Base-by-base conservation (phyloP, 768 basidiomycete genomes). In the Pseudohyphozyma bogoriensis region DNA sequence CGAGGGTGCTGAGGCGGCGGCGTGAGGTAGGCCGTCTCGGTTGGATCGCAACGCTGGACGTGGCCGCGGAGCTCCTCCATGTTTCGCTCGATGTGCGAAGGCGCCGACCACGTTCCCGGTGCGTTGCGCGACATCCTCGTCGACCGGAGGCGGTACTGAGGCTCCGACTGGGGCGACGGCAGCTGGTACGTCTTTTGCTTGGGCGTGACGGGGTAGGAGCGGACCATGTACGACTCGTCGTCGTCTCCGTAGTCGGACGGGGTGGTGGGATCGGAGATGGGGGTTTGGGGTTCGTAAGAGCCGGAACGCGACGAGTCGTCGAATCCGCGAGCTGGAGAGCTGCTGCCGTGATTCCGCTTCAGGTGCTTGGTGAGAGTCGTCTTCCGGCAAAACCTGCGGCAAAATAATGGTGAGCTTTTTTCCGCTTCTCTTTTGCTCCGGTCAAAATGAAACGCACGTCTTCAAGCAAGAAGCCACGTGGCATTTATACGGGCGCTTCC, bases 351-450 rank as follows among this genome's bases (percentile, higher is more conserved):
- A 13, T 68, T 55, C 32, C 70, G 66, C 45, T 68, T 70, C 69
- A 70, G 70, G 59, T 76, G 76, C 62, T 72, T 74, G 58, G 73
- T 70, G 44, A 73, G 69, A 12, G 75, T 76, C 66, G 73, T 73
- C 56, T 73, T 70, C 28, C 76, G 71, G 42, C 74, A 73, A 58
- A 76, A 76, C 0, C 72, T 72, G 59, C 6, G 13, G 1, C 18
- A 16, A 49, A 26, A 18, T 20, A 50, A 31, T 32, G 42, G 5
- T 29, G 46, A 15, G 2, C 1, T 1, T 31, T 11, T 24, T 11
- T 42, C 3, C 24, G 10, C 15, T 15, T n/a, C 8, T 2, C 24
- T 12, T 20, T 9, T 8, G 22, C 16, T 16, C 31, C 29, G 44
- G 20, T 50, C 2, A 20, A 11, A 10, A 16, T 50, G 10, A 18